Evolutionary conservation across 352 stramenopile species (phyloP).

Genomic region (Pythium monospermum): DNA sequence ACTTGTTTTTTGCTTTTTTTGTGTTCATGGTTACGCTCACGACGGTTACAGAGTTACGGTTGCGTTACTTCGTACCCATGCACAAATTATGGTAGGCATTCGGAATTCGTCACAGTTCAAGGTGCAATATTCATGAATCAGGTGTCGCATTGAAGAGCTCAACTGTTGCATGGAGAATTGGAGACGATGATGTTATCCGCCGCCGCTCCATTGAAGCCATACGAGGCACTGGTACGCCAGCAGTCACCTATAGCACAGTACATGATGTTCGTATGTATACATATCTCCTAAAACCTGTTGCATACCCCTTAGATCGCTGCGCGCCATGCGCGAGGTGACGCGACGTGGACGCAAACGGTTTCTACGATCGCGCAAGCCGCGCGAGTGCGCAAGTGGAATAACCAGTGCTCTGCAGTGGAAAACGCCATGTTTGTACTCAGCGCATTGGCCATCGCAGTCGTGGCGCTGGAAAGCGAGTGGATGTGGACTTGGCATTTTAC

Average conservation of each 20-base stretch:
- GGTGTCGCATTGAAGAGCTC: neutral
- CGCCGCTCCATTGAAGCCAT: neutral
- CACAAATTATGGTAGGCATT: too few relatives aligned
- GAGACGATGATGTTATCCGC: neutral
- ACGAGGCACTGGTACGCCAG: neutral
- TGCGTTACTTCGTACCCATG: too few relatives aligned
- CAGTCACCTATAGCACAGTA: neutral
- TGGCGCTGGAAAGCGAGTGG: conserved; percentile 47
- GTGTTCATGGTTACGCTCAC: neutral
- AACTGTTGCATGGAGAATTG: neutral
- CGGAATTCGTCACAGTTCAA: neutral
- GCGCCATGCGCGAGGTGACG: conserved; percentile 1
- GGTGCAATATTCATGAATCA: neutral
- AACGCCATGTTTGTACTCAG: conserved; percentile 41
- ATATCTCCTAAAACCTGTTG: too few relatives aligned
- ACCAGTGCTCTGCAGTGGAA: conserved; percentile 22
- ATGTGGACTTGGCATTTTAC: conserved; percentile 24
- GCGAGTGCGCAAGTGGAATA: conserved; percentile 15
- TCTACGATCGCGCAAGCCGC: conserved; percentile 34
- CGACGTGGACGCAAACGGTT: conserved; percentile 22
- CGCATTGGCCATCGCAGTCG: conserved; percentile 30
- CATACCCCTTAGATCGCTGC: neutral
- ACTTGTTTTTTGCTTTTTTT: neutral
- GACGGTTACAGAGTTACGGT: too few relatives aligned
- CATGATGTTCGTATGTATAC: neutral